Percentiles rank a stretch among this genome's conserved stretches.
Conservation (phyloP, 1,284 basidiomycete genomes). For the Rhodotorula sp. region DNA sequence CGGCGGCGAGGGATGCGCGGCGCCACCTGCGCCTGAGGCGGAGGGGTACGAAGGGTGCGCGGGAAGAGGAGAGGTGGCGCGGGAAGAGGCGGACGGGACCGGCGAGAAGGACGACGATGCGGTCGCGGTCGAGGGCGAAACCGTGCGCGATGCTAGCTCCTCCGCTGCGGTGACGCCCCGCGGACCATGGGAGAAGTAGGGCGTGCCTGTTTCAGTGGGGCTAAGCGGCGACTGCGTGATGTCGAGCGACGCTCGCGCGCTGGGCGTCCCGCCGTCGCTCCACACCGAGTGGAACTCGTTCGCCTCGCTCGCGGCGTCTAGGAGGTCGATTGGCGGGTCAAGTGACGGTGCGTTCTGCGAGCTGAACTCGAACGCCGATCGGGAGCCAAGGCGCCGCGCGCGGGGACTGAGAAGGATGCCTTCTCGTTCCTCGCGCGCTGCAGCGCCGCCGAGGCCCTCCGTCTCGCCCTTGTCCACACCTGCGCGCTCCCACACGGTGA, state of each 20-base stretch:
- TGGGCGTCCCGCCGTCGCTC: constrained; percentile 7
- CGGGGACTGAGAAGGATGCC: constrained; percentile 13
- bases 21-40: neutral
- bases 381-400: constrained; percentile 8
- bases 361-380: constrained; percentile 8
- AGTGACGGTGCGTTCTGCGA: neutral
- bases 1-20: neutral
- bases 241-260: constrained; percentile 12
- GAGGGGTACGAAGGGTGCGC: neutral
- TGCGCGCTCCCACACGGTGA: constrained; percentile 29
- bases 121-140: constrained; percentile 3
- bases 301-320: neutral
- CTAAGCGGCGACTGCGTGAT: neutral
- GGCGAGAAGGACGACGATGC: constrained; percentile 4
- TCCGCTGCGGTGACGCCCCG: neutral
- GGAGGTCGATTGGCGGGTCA: neutral
- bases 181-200: constrained; percentile 3
- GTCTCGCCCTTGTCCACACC: neutral
- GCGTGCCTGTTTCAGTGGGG: constrained; percentile 9
- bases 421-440: neutral
- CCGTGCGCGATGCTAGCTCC: neutral
- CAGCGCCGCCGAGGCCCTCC: neutral
- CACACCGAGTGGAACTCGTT: constrained; percentile 25
- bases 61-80: neutral
- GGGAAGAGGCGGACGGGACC: constrained; percentile 2